A percentile compares a stretch with the other conserved stretches of the same genome.
Conservation (phyloP, 805 yeast species). For the Saturnispora halmiae region DNA sequence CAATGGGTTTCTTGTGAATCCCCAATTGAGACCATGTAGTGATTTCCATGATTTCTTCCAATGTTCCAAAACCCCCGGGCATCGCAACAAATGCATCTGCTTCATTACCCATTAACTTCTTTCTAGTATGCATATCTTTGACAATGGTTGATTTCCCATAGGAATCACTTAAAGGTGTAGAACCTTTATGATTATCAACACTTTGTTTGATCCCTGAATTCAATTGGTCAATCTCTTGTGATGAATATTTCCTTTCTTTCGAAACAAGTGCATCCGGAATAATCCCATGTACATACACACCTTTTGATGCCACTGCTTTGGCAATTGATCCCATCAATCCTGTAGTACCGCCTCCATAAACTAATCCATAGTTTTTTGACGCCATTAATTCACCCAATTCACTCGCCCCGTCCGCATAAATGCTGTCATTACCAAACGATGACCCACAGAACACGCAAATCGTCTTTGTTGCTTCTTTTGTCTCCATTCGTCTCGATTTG, state of each 20-base stretch:
- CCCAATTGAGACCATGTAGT: constrained; percentile 88
- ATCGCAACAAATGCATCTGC: constrained; percentile 72
- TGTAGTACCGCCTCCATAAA: constrained; percentile 86
- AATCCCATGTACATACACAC: constrained; percentile 73
- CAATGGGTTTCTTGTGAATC: constrained; percentile 74
- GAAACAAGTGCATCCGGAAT: constrained; percentile 78
- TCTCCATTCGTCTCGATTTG: no score
- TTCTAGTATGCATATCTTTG: constrained; percentile 83
- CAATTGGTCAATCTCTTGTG: constrained; percentile 29
- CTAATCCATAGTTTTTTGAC: constrained; percentile 56
- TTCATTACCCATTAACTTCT: constrained; percentile 76
- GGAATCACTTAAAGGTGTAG: constrained; percentile 51
- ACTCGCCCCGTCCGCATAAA: constrained; percentile 45
- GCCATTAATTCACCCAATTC: constrained; percentile 54
- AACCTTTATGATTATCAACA: constrained; percentile 56
- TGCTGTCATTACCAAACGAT: constrained; percentile 51
- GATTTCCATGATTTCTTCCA: constrained; percentile 84
- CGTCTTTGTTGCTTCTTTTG: constrained; percentile 29
- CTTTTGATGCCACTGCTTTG: constrained; percentile 44
- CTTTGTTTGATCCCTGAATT: constrained; percentile 41
- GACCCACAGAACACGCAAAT: constrained; percentile 88
- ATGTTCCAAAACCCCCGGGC: constrained; percentile 89
- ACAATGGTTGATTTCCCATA: constrained; percentile 79
- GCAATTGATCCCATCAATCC: constrained; percentile 79
- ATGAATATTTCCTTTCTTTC: constrained; percentile 50